phyloP scores from a whole-genome alignment of 306 rosid species.

The Acacia melanoxylon region DNA sequence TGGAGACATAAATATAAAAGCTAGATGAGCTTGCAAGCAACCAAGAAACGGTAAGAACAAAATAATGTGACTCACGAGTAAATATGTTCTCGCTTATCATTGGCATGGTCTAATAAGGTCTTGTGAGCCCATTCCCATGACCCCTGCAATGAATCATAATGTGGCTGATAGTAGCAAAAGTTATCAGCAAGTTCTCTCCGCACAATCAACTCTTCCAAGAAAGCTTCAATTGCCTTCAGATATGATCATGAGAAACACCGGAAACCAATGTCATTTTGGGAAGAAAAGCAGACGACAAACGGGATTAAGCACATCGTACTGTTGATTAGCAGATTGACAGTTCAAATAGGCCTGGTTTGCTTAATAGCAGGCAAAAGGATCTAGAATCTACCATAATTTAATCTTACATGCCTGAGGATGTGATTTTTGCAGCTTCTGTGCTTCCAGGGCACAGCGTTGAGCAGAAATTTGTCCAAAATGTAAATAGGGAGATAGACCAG shows the following conservation, averaged over 20 bases:
- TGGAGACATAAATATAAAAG: conserved; percentile 34
- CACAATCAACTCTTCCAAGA: conserved; percentile 86
- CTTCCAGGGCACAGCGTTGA: conserved; percentile 94
- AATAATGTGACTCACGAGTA: conserved; percentile 62
- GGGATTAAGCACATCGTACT: background rate
- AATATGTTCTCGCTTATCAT: conserved; percentile 66
- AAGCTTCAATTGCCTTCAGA: conserved; percentile 74
- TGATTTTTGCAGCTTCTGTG: conserved; percentile 49
- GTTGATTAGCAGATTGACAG: background rate
- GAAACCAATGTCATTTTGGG: conserved; percentile 9
- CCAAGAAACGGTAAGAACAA: conserved; percentile 1
- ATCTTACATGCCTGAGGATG: conserved; percentile 59
- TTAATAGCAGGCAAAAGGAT: background rate
- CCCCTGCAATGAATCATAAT: conserved; percentile 81
- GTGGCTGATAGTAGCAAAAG: conserved; percentile 87
- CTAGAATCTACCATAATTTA: background rate
- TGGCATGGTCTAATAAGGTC: conserved; percentile 82
- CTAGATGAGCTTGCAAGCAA: conserved; percentile 29
- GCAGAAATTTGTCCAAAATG: conserved; percentile 94
- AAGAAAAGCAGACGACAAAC: background rate
- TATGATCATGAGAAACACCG: conserved; percentile 1
- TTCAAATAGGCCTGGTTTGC: background rate
- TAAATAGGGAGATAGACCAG: conserved; percentile 91
- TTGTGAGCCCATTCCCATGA: conserved; percentile 99
- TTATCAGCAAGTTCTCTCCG: conserved; percentile 93